phyloP scores from a whole-genome alignment of 2,329 filamentous ascomycete species.

The Pyrenophora teres region DNA sequence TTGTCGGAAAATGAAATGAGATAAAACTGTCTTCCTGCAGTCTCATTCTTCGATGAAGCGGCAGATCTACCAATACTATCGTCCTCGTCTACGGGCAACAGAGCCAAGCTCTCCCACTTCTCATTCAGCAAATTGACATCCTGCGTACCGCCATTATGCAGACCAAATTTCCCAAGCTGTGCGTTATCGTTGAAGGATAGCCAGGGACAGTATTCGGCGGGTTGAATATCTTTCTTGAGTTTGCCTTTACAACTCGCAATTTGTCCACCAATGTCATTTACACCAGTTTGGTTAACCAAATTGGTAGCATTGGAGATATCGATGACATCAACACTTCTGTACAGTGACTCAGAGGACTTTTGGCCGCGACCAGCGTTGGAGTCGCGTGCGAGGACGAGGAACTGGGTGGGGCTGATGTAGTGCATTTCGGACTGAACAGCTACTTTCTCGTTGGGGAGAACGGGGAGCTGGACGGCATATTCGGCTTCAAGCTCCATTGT shows the following conservation, averaged over 20 bases:
- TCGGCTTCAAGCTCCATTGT: slow-evolving; percentile 60
- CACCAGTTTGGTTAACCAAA: slow-evolving; percentile 53
- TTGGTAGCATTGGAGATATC: slow-evolving; percentile 67
- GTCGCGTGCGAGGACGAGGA: slow-evolving; percentile 70
- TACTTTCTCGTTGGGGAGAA: slow-evolving; percentile 59
- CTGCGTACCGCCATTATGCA: slow-evolving; percentile 70
- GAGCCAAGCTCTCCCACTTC: slow-evolving; percentile 74
- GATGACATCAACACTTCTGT: slow-evolving; percentile 72
- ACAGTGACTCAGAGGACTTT: slow-evolving; percentile 58
- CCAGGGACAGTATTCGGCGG: slow-evolving; percentile 68
- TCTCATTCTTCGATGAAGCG: slow-evolving; percentile 42
- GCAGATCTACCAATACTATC: slow-evolving; percentile 28
- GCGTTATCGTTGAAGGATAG: slow-evolving; percentile 70
- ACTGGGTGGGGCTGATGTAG: slow-evolving; percentile 65
- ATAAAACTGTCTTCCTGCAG: slow-evolving; percentile 66
- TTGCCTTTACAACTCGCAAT: slow-evolving; percentile 58
- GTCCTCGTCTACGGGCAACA: slow-evolving; percentile 60
- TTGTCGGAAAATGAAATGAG: slow-evolving; percentile 72
- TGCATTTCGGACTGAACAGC: slow-evolving; percentile 73
- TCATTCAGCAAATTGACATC: slow-evolving; percentile 68
- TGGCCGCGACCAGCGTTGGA: slow-evolving; percentile 63
- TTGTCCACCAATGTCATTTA: slow-evolving; percentile 48
- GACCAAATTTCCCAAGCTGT: slow-evolving; percentile 67
- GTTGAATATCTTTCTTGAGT: slow-evolving; percentile 59
- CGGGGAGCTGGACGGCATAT: slow-evolving; percentile 69